These are phyloP conservation scores for Eucalyptus urophylla DNA, from an alignment of 345 rosid genomes.

Conservation along the genomic window DNA sequence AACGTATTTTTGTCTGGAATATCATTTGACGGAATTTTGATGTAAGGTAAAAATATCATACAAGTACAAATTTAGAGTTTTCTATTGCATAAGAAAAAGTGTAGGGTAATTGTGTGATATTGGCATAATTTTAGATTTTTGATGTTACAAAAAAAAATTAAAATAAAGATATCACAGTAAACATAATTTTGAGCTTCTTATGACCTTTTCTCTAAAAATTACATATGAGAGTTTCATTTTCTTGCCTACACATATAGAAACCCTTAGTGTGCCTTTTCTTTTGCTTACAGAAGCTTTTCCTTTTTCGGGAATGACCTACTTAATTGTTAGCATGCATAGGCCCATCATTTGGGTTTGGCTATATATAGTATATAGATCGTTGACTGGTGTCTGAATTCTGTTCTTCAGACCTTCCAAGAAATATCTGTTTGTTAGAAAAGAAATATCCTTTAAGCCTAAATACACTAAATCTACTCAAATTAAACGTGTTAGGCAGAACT, in stretches of 20 bases:
- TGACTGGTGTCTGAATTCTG: background rate
- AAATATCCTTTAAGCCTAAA: background rate
- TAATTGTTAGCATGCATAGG: background rate
- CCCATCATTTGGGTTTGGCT: background rate
- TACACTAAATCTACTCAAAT: background rate
- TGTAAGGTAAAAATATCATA: background rate
- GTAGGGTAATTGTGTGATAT: background rate
- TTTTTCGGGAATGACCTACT: background rate
- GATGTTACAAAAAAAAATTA: background rate
- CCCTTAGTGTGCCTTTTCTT: background rate
- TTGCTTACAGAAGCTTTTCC: background rate
- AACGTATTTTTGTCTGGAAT: accelerated
- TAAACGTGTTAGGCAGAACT: background rate
- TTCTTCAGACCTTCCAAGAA: background rate
- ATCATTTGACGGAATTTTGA: background rate
- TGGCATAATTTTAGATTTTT: background rate
- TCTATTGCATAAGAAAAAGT: background rate
- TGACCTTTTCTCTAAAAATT: background rate
- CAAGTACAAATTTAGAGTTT: background rate
- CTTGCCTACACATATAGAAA: background rate
- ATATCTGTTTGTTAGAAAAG: background rate
- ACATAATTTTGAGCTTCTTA: background rate
- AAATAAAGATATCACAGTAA: accelerated
- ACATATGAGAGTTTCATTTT: background rate
- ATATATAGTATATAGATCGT: background rate